phyloP scores from a whole-genome alignment of 78 protist species.

The Mastigamoeba balamuthi region DNA sequence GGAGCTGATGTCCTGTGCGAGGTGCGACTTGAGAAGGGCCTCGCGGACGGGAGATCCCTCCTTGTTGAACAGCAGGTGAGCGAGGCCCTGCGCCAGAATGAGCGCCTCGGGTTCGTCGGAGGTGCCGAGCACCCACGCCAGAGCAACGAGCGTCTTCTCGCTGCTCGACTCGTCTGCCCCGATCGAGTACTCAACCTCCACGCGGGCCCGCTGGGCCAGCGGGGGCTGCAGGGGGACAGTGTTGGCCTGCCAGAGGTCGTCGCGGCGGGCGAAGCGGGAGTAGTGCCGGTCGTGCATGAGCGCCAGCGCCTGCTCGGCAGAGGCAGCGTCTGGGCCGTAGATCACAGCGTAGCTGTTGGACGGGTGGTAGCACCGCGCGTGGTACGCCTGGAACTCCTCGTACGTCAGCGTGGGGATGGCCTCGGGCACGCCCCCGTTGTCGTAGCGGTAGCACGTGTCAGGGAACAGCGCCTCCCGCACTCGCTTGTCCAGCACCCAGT shows the following conservation, averaged over 20 bases:
- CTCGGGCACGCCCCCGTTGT: conserved; percentile 49
- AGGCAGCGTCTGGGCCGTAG: too few relatives aligned
- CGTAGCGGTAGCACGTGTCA: conserved; percentile 7
- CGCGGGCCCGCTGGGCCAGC: too few relatives aligned
- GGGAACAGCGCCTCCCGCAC: neutral
- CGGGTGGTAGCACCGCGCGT: conserved; percentile 17
- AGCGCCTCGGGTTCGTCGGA: neutral
- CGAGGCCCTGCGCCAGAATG: neutral
- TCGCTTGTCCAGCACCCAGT: neutral
- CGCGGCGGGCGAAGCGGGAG: too few relatives aligned
- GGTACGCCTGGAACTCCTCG: conserved; percentile 17
- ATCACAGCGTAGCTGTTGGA: neutral
- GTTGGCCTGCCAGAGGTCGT: too few relatives aligned
- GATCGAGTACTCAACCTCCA: neutral
- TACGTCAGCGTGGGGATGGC: conserved; percentile 16
- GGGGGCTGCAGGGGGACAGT: too few relatives aligned
- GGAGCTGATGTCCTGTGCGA: neutral
- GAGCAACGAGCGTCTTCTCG: neutral
- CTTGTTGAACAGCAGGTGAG: neutral
- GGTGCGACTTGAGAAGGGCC: neutral
- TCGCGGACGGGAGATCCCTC: neutral
- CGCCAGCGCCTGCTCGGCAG: too few relatives aligned
- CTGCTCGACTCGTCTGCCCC: neutral
- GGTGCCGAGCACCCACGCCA: neutral
- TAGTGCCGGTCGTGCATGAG: too few relatives aligned